Percentiles rank a stretch among this genome's conserved stretches.
Evolutionary conservation across 257 asterid genomes (phyloP).

Genomic region (Fraxinus anomala): DNA sequence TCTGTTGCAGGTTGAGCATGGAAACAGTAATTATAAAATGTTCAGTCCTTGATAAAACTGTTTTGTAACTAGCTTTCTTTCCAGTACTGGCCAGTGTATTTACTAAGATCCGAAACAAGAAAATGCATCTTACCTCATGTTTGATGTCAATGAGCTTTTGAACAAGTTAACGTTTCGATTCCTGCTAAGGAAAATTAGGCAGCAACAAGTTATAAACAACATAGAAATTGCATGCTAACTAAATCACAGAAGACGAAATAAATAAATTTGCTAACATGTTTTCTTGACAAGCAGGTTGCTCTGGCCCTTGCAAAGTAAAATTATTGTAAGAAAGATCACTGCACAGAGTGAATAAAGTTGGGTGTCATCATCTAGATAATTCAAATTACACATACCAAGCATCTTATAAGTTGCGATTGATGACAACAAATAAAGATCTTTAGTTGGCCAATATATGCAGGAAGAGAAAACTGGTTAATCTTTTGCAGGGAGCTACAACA

Average conservation of each 20-base stretch:
- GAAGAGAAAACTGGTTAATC: not conserved
- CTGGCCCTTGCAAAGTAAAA: conserved; percentile 74
- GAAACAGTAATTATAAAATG: conserved; percentile 28
- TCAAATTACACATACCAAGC: not conserved
- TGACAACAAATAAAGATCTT: not conserved
- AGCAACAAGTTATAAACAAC: conserved; percentile 13
- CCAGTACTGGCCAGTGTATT: not conserved
- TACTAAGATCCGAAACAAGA: conserved; percentile 10
- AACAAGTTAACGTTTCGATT: conserved; percentile 62
- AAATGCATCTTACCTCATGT: conserved; percentile 53
- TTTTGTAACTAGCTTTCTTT: conserved; percentile 12
- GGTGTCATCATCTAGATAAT: conserved; percentile 25
- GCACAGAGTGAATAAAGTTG: conserved; percentile 34
- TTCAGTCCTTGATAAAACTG: conserved; percentile 1
- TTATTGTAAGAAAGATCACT: conserved; percentile 91
- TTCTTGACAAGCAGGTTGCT: conserved; percentile 61
- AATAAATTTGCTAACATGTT: conserved; percentile 49
- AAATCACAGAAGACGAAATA: conserved; percentile 2
- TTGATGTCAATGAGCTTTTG: conserved; percentile 60
- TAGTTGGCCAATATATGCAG: not conserved
- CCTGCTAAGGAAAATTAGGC: conserved; percentile 43
- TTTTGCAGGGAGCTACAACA: too few relatives aligned
- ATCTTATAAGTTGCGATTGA: not conserved
- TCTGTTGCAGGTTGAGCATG: conserved; percentile 38
- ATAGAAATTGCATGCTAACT: conserved; percentile 1